These are phyloP conservation scores for Knoxdaviesia proteae DNA, from an alignment of 2,329 filamentous ascomycete genomes.

Conservation along the genomic window DNA sequence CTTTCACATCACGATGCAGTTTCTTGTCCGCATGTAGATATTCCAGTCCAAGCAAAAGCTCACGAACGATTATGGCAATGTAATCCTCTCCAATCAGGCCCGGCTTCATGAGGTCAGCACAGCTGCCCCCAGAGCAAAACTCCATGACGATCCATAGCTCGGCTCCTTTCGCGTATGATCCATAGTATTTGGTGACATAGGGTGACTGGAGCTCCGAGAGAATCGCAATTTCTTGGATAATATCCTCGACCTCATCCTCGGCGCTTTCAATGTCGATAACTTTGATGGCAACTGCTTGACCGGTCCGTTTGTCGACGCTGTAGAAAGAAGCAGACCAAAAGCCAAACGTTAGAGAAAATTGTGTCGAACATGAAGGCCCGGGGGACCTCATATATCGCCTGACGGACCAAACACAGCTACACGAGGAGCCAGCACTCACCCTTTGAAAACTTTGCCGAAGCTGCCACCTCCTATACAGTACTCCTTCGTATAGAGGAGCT, in stretches of 20 bases:
- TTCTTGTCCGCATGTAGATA: slow-evolving; percentile 94
- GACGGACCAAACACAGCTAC: no score
- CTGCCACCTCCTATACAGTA: slow-evolving; percentile 87
- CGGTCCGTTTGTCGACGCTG: slow-evolving; percentile 80
- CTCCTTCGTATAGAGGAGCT: slow-evolving; percentile 82
- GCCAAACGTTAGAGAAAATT: slow-evolving; percentile 2
- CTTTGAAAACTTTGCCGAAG: slow-evolving; percentile 98
- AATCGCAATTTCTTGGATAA: slow-evolving; percentile 96
- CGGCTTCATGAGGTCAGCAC: slow-evolving; percentile 87
- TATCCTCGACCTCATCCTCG: slow-evolving; percentile 97
- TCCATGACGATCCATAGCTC: slow-evolving; percentile 99
- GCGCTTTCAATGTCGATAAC: slow-evolving; percentile 97
- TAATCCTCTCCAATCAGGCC: slow-evolving; percentile 84
- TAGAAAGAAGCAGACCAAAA: neutral
- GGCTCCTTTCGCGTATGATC: slow-evolving; percentile 86
- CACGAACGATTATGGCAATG: slow-evolving; percentile 84
- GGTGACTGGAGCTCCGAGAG: slow-evolving; percentile 88
- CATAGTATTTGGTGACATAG: slow-evolving; percentile 94
- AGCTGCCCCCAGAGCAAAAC: slow-evolving; percentile 92
- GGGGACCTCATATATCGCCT: no score
- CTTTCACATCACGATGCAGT: slow-evolving; percentile 89
- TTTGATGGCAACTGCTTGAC: slow-evolving; percentile 91
- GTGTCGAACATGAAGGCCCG: neutral
- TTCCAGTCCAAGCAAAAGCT: slow-evolving; percentile 73
- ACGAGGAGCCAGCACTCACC: slow-evolving; percentile 27